Evolutionary conservation across 805 yeast species (phyloP).

Genomic region (Starmerella tilneyi): DNA sequence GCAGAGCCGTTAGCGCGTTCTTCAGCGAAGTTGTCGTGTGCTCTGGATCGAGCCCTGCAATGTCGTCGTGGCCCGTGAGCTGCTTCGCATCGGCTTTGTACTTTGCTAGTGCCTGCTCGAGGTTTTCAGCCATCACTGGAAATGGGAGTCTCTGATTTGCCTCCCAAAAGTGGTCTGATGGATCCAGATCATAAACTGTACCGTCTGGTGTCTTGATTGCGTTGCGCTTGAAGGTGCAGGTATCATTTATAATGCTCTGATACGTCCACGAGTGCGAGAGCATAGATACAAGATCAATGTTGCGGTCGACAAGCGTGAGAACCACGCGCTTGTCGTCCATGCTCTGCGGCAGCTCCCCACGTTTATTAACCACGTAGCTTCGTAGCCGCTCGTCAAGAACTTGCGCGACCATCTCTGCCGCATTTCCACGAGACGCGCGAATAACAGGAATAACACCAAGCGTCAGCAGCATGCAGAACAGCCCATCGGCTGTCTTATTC

Average conservation of each 20-base stretch:
- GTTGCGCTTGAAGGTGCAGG: constrained; percentile 69
- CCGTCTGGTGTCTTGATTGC: constrained; percentile 52
- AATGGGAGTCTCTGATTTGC: constrained; percentile 78
- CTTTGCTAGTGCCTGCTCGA: constrained; percentile 67
- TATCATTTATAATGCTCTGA: constrained; percentile 92
- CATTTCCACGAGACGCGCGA: constrained; percentile 83
- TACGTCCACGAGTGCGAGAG: constrained; percentile 96
- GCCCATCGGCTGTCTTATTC: constrained; percentile 62
- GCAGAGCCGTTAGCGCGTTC: constrained; percentile 78
- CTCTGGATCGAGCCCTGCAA: constrained; percentile 50
- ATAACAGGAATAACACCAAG: constrained; percentile 76
- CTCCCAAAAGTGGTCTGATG: constrained; percentile 86
- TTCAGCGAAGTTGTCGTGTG: constrained; percentile 75
- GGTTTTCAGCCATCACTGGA: constrained; percentile 98
- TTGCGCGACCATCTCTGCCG: constrained; percentile 89
- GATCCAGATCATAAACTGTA: constrained; percentile 70
- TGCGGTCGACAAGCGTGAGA: constrained; percentile 73
- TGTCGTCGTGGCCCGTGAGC: constrained; percentile 63
- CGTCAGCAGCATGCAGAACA: constrained; percentile 70
- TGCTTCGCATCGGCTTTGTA: constrained; percentile 85
- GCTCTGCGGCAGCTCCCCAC: constrained; percentile 32
- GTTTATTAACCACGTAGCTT: constrained; percentile 71
- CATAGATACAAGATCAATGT: constrained; percentile 85
- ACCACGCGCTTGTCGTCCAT: constrained; percentile 45
- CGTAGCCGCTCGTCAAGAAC: constrained; percentile 74